Evolutionary conservation across 2,329 filamentous ascomycete genomes (phyloP).

Genomic region (Diaporthe sp.): DNA sequence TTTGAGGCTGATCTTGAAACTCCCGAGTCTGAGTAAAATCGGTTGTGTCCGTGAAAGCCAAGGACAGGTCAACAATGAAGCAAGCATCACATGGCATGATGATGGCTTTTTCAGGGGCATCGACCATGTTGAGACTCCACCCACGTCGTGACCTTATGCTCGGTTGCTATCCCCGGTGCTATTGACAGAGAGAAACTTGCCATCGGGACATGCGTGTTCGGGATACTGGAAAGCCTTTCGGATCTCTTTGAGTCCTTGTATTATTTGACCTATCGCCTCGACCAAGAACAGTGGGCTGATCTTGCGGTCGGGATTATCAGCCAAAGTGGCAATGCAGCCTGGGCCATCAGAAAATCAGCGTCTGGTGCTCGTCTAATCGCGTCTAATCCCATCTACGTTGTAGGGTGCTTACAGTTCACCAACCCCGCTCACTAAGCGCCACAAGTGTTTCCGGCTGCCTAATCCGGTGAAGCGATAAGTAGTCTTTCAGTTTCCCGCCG

Average conservation of each 20-base stretch:
- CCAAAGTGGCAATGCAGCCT: background rate
- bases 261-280: background rate
- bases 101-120: constrained; percentile 6
- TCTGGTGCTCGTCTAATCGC: too few species aligned
- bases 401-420: background rate
- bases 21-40: constrained; percentile 24
- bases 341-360: too few species aligned
- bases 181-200: constrained; percentile 14
- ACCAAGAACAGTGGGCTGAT: background rate
- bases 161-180: constrained; percentile 18
- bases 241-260: background rate
- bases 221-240: constrained; percentile 21
- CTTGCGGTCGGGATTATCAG: background rate
- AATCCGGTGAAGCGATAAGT: background rate
- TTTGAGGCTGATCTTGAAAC: constrained; percentile 21
- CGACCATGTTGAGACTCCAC: constrained; percentile 17
- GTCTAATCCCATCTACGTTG: background rate
- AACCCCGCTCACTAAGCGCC: constrained; percentile 19
- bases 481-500: too few species aligned
- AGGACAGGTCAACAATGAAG: constrained; percentile 2
- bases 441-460: background rate
- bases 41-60: constrained; percentile 9
- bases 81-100: constrained; percentile 15
- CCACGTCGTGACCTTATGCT: background rate
- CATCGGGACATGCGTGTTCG: constrained; percentile 20